Base-by-base conservation (phyloP, 768 basidiomycete genomes). In the Suillus fuscotomentosus region DNA sequence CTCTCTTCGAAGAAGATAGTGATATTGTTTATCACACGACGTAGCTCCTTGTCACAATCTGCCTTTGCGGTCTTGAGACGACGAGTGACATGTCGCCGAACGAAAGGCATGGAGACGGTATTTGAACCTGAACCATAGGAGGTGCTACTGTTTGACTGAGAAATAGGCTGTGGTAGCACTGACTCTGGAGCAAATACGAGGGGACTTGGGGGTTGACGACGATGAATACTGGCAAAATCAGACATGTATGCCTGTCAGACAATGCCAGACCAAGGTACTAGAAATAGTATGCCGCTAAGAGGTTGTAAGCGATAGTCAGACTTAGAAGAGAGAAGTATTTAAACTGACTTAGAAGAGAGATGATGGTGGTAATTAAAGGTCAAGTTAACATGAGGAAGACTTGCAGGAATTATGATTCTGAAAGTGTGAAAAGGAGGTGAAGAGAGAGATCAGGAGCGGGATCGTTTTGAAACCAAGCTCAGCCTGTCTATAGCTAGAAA, bases 11-110 rank as follows among this genome's bases (percentile, higher is more conserved):
- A 97, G 78, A 95, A 98, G 45, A 88, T 78, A 67, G 97, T 97
- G 81, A 99, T 95, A 65, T 89, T 93, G 78, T 93, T 90, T 65
- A 96, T 94, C 73, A 98, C 92, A 73, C 94, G 90, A 72, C 90
- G 89, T 10, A 99, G 87, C 77, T 97, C 95, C 82, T 92, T 92
- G 86, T 99, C 95, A 82, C 97, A 99, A 68, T 93, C 92, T 60
- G 92, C 87, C 82, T 99, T 99, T 64, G 97, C 95, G 4, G 90
- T 91, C 80, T 89, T 91, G 77, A 99, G 88, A 64, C 97, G 89
- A 67, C 94, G 87, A 45, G 91, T 94, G 71, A 99, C 94, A 80
- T 98, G 96, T 62, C 94, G 87, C 66, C 92, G 84, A 67, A 98
- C 92, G 75, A 94, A 94, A 65, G 92, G 92, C 92, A 94, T 94